Evolutionary conservation across 2,329 filamentous ascomycete species (phyloP), one percentile per base, ranked within the genome.

Genomic region (Mollisiaceae sp.): DNA sequence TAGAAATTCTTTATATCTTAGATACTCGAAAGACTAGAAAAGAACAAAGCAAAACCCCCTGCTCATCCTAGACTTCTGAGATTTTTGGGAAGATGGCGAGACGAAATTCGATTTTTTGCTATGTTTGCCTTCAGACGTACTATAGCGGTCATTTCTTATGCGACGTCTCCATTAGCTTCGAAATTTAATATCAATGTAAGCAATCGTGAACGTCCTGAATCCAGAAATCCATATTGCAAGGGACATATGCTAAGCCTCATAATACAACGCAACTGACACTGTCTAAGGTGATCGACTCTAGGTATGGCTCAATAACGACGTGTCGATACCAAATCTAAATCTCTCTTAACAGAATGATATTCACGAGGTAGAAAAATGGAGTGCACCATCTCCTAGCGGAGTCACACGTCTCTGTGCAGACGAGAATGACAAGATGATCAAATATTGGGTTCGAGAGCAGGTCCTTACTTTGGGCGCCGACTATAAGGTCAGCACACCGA

Each of bases 401-500:
- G 36, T 62, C 9, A 41, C 45, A 12, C 59, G 59, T 41, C 36
- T 62, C 5, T 24, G 45, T 18, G 91, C 84, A 85, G 88, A 87
- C 2, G 86, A 92, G 67, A 81, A 87, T 3, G 91, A 94, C 75
- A 91, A 89, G 73, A 77, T 84, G 68, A 90, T 86, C 11, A 85
- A 91, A 38, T 86, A 91, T 75, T 95, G 91, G 91, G 92, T 94
- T 68, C 82, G 88, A 0, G 76, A 86, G 18, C 87, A 86, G 0
- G 86, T 85, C 2, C 79, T 85, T 70, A 78, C 78, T 0, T 36
- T 32, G 22, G 41, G 39, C 27, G 39, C 38, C 11, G 41, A 43
- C 27, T 45, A 60, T 39, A 50, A 60, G 0, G 77, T 52, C 50
- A 54, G 18, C 50, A 54, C 14, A 54, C 50, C 4, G 50, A 54